phyloP scores from a whole-genome alignment of 805 yeast genomes.

The Clavispora asparagi region DNA sequence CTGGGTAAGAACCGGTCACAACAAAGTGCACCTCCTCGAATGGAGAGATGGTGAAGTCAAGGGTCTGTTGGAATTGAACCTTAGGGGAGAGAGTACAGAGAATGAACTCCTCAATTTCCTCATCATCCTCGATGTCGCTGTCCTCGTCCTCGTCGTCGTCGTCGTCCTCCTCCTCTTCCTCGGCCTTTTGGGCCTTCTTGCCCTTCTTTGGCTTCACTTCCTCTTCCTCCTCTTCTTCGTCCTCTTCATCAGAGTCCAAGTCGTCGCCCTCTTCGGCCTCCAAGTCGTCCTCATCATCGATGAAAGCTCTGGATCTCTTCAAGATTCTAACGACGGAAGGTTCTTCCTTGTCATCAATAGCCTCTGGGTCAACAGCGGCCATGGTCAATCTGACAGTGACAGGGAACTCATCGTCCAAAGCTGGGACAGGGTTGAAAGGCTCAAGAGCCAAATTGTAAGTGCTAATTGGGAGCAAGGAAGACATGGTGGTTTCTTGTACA shows the following conservation, averaged over 20 bases:
- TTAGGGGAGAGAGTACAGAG: conserved; percentile 89
- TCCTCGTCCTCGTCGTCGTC: conserved; percentile 49
- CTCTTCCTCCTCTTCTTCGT: conserved; percentile 39
- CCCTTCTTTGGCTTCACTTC: conserved; percentile 20
- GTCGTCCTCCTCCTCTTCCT: conserved; percentile 46
- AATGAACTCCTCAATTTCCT: conserved; percentile 77
- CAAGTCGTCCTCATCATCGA: conserved; percentile 41
- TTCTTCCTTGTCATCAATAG: conserved; percentile 71
- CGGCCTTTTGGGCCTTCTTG: conserved; percentile 30
- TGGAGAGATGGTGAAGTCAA: conserved; percentile 86
- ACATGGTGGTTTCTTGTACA: conserved; percentile 37
- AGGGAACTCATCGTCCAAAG: conserved; percentile 81
- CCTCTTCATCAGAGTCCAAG: conserved; percentile 41
- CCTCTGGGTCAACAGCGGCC: conserved; percentile 92
- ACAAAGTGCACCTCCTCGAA: conserved; percentile 92
- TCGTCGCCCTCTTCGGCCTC: conserved; percentile 41
- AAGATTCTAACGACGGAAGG: conserved; percentile 90
- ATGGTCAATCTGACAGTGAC: conserved; percentile 86
- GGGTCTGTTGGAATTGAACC: conserved; percentile 78
- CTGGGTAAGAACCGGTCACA: conserved; percentile 92
- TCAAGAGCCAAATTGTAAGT: conserved; percentile 78
- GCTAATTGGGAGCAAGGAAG: conserved; percentile 75
- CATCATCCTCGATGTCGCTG: conserved; percentile 59
- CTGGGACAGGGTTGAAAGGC: conserved; percentile 86
- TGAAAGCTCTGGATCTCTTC: conserved; percentile 52